These are phyloP conservation scores for Diplodia intermedia DNA, from an alignment of 2,329 filamentous ascomycete species.

Conservation along the genomic window DNA sequence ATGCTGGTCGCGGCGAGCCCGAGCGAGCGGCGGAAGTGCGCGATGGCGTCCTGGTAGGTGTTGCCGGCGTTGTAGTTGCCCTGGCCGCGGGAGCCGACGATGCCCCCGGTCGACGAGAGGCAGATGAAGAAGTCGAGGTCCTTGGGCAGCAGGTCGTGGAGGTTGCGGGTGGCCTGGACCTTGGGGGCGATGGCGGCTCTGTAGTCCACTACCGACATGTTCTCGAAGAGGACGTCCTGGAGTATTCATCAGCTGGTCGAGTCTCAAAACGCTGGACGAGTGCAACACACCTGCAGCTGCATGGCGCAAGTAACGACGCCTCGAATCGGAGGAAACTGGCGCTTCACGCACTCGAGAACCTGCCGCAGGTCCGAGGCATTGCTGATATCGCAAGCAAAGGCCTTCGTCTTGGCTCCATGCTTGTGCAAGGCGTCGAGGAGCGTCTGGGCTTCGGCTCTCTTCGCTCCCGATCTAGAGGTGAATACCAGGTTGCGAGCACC, in stretches of 20 bases:
- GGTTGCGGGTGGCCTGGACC: constrained; percentile 40
- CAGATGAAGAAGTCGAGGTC: constrained; percentile 33
- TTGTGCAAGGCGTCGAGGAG: constrained; percentile 10
- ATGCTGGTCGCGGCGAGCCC: constrained; percentile 37
- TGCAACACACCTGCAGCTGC: constrained; percentile 13
- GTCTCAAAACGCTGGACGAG: no score
- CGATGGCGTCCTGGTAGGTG: constrained; percentile 39
- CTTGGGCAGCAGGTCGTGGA: constrained; percentile 36
- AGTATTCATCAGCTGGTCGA: no score
- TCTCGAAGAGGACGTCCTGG: constrained; percentile 8
- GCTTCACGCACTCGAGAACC: constrained; percentile 20
- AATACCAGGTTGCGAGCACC: constrained; percentile 41
- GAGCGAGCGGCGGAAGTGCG: constrained; percentile 30
- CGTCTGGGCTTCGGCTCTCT: constrained; percentile 5
- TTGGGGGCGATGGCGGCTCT: constrained; percentile 37
- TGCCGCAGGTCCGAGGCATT: background rate
- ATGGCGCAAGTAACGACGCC: constrained; percentile 43
- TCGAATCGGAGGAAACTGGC: constrained; percentile 37
- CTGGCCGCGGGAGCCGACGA: constrained; percentile 27
- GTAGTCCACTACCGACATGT: constrained; percentile 35
- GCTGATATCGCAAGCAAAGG: constrained; percentile 14
- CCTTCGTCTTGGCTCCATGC: constrained; percentile 19
- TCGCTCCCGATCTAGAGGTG: constrained; percentile 34
- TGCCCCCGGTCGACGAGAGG: constrained; percentile 23
- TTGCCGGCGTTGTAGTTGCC: constrained; percentile 36